A percentile compares a stretch with the other conserved stretches of the same genome.
Evolutionary conservation across 2,329 filamentous ascomycete species (phyloP).

Genomic region (Lasiodiplodia sp.): DNA sequence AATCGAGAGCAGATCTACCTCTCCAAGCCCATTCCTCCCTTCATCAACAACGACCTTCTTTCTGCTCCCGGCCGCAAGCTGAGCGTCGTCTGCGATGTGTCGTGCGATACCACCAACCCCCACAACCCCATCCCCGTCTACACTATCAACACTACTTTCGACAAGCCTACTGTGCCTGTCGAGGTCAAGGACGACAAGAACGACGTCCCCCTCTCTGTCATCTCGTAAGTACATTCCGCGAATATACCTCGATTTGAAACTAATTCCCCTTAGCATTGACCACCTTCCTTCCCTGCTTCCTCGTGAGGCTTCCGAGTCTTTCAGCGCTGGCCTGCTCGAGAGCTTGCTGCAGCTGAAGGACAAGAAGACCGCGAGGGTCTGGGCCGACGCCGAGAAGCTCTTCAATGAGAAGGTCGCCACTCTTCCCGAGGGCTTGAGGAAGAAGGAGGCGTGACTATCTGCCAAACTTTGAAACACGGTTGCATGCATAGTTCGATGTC

Average conservation of each 20-base stretch:
- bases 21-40: conserved; percentile 77
- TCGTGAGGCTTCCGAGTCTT: conserved; percentile 85
- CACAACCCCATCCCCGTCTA: conserved; percentile 83
- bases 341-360: conserved; percentile 80
- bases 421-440: conserved; percentile 59
- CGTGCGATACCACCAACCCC: conserved; percentile 75
- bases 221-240: conserved; percentile 68
- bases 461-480: neutral
- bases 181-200: conserved; percentile 62
- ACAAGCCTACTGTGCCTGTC: conserved; percentile 83
- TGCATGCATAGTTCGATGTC: conserved; percentile 1
- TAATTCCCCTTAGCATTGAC: conserved; percentile 39
- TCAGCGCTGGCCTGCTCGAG: conserved; percentile 79
- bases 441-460: conserved; percentile 58
- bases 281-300: conserved; percentile 70
- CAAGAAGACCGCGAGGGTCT: conserved; percentile 75
- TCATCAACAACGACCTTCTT: conserved; percentile 76
- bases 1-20: conserved; percentile 73
- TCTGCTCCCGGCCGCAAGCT: conserved; percentile 73
- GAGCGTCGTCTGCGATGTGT: conserved; percentile 64
- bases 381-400: conserved; percentile 82
- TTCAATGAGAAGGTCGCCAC: conserved; percentile 82
- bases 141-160: conserved; percentile 83
- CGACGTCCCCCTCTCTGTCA: conserved; percentile 70
- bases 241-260: neutral